Evolutionary conservation across 2,329 filamentous ascomycete genomes (phyloP), one percentile per base, ranked within the genome.

Genomic region (Hortaea werneckii): DNA sequence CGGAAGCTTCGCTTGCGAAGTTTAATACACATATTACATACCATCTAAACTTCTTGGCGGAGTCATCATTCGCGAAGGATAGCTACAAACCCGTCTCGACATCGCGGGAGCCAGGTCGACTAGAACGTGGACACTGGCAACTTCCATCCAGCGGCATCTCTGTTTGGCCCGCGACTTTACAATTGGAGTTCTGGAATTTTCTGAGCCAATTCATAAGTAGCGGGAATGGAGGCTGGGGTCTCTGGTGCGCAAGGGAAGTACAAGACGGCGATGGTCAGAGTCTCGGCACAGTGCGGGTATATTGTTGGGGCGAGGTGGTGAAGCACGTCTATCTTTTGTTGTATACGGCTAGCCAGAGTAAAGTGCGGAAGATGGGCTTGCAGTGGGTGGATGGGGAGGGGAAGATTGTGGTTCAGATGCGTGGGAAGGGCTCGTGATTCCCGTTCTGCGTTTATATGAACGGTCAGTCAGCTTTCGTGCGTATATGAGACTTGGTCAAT

Each of bases 111-210:
- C 65, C 83, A 1, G 65, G 72, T 2, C 65, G 66, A 0, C 75
- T 83, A 34, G 87, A 94, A 61, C 75, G 89, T 11, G 89, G 88
- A 0, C 80, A 85, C 64, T 95, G 89, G 89, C 63, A 71, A 2
- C 57, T 95, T 4, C n/a, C n/a, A n/a, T n/a, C n/a, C n/a, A 69
- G 80, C 51, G 80, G 76, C 53, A 58, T 65, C 0, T 58, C 65
- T 0, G 42, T 54, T 1, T 87, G 83, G 83, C 59, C 67, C 0
- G 43, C 59, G 0, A 61, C 65, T 0, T 57, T 73, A 4, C 75
- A 77, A 42, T 61, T 68, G 11, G 66, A 72, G 2, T 73, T 80
- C 6, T 89, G 85, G 83, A 63, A 66, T 0, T 80, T 76, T 42
- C 65, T 88, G 26, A 69, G 69, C 5, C 74, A 80, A 11, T 77